Evolutionary conservation across 1,284 basidiomycete species (phyloP), one percentile per base, ranked within the genome.

Genomic region (Papiliotrema flavescens): DNA sequence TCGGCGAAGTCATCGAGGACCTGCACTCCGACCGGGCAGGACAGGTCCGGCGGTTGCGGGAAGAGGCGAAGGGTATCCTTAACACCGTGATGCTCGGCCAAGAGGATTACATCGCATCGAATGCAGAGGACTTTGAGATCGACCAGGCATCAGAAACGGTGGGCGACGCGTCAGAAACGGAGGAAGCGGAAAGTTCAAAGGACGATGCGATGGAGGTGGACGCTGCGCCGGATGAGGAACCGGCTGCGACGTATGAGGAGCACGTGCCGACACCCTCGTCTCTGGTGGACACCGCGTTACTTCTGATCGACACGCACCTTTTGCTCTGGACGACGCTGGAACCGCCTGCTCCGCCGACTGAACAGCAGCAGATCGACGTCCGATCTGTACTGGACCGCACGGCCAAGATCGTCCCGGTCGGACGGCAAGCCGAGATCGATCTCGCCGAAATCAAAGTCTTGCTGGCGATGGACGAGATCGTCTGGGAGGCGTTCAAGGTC

Each of bases 111-210:
- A 50, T 75, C 17, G 35, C 49, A 37, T 28, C 43, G 42, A 39
- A 26, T 15, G 43, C 49, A 24, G 55, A 56, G 36, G 63, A 61
- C 17, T 34, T 53, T 11, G 43, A 46, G 40, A 20, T 47, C 9
- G 51, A 47, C 28, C 41, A 51, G 23, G 49, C 49, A 2, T 51
- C 49, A 20, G 49, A 28, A 19, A 37, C 35, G 3, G 53, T 53
- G 20, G 55, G 49, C 28, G 57, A 49, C 13, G 53, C 43, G 35
- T 60, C 58, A 1, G 55, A 55, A 14, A 50, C 45, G 24, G 57
- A 48, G 19, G 55, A 65, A 8, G 56, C 43, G 87, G 0, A 89
- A 88, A 54, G 90, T 80, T 32, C 46, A 6, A 61, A 59, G 20
- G 63, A 54, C 23, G 50, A 41, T 11, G 39, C 39, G 17, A 61